Evolutionary conservation across 2,329 filamentous ascomycete genomes (phyloP).

Genomic region (Ampelomyces quisqualis): DNA sequence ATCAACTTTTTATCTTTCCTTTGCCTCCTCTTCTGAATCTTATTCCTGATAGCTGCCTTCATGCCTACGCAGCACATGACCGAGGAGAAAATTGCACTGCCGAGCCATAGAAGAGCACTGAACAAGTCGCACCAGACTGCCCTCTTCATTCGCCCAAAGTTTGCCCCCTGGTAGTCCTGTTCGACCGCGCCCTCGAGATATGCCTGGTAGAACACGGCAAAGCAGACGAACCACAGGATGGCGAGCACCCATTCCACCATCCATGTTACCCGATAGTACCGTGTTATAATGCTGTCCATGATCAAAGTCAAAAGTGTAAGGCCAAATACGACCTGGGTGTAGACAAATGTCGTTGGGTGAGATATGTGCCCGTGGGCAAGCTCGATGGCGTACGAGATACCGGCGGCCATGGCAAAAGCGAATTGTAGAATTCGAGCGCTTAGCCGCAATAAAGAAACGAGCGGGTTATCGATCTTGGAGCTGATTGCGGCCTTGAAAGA

Average conservation of each 20-base stretch:
- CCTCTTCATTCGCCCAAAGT: constrained; percentile 19
- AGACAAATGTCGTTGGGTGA: constrained; percentile 17
- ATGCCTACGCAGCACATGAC: constrained; percentile 27
- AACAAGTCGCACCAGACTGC: constrained; percentile 28
- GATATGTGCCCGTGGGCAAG: constrained; percentile 9
- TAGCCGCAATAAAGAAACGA: constrained; percentile 22
- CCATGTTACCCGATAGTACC: constrained; percentile 26
- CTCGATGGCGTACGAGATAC: constrained; percentile 28
- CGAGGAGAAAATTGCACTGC: constrained; percentile 27
- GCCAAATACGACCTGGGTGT: constrained; percentile 21
- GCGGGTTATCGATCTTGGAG: constrained; percentile 19
- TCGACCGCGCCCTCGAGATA: constrained; percentile 8
- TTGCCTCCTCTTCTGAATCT: constrained; percentile 5
- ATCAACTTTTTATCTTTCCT: constrained; percentile 1
- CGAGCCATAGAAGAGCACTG: constrained; percentile 25
- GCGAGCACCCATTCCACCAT: constrained; percentile 21
- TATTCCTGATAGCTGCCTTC: constrained; percentile 20
- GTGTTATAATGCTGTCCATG: constrained; percentile 20
- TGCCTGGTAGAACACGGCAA: constrained; percentile 20
- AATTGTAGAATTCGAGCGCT: constrained; percentile 24
- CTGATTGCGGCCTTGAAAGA: constrained; percentile 25
- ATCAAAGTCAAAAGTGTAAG: constrained; percentile 17
- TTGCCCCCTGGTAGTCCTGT: constrained; percentile 9
- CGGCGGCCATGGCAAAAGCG: constrained; percentile 25
- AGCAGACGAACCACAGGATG: constrained; percentile 27